Evolutionary conservation across 345 rosid species (phyloP).

Genomic region (Rhodamnia rubescens): DNA sequence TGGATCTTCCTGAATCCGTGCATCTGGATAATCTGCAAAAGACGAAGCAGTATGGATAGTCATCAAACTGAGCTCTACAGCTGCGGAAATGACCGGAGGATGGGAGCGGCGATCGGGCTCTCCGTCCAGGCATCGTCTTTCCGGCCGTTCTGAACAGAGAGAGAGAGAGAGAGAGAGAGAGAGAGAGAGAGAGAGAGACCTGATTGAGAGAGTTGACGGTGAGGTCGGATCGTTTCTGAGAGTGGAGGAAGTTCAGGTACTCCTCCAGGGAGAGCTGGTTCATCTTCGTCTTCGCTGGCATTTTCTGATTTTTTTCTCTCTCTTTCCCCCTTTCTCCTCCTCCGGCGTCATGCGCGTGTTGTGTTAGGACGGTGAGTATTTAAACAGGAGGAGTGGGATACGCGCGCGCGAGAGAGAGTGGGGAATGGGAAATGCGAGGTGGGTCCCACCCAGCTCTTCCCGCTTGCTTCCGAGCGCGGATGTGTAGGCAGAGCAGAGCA

Average conservation of each 20-base stretch:
- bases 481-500: neutral
- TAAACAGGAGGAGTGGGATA: neutral
- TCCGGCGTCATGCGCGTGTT: neutral
- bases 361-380: neutral
- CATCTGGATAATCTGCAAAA: slow-evolving; percentile 26
- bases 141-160: neutral
- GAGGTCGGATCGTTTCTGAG: slow-evolving; percentile 8
- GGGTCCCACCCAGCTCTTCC: neutral
- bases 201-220: slow-evolving; percentile 21
- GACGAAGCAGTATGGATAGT: neutral
- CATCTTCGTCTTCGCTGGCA: neutral
- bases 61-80: neutral
- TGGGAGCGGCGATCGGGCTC: neutral
- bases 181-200: slow-evolving; percentile 2
- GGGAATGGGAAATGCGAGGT: neutral
- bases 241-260: slow-evolving; percentile 18
- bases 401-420: neutral
- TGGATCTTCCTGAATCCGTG: slow-evolving; percentile 29
- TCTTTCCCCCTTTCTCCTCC: neutral
- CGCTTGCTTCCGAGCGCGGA: neutral
- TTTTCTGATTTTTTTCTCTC: neutral
- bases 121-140: neutral
- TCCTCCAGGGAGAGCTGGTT: slow-evolving; percentile 12
- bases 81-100: neutral
- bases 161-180: neutral